Conservation (phyloP, 495 filamentous ascomycete genomes). For the Penicillium egyptiacum region DNA sequence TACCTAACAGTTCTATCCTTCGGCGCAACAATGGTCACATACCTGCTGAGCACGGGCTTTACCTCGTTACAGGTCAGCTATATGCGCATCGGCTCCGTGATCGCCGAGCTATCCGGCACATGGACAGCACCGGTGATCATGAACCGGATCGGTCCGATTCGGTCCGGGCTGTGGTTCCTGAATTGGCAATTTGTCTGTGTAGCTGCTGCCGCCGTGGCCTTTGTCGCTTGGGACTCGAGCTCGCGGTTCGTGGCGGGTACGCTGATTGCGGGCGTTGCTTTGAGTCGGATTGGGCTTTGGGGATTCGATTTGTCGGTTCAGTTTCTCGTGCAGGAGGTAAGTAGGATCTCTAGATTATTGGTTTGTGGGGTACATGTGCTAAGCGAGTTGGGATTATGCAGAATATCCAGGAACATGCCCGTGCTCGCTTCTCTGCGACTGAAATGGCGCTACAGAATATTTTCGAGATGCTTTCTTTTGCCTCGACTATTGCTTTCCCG, state of each 20-base stretch:
- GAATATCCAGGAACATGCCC: slow-evolving; percentile 48
- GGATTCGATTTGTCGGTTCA: slow-evolving; percentile 68
- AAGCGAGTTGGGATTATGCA: slow-evolving; percentile 10
- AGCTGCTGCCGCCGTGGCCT: slow-evolving; percentile 38
- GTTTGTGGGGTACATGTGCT: not conserved
- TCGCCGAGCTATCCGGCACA: not conserved
- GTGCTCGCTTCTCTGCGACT: slow-evolving; percentile 61
- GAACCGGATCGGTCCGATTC: not conserved
- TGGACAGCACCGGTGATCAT: not conserved
- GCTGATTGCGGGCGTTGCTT: slow-evolving; percentile 51
- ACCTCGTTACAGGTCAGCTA: not conserved
- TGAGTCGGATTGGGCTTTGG: slow-evolving; percentile 66
- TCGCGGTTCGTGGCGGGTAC: slow-evolving; percentile 40
- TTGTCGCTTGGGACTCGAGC: slow-evolving; percentile 38
- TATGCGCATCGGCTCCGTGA: not conserved
- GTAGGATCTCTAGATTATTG: slow-evolving; percentile 12
- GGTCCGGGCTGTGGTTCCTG: slow-evolving; percentile 47
- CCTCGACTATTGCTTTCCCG: slow-evolving; percentile 59
- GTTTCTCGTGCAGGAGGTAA: slow-evolving; percentile 63
- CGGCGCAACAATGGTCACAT: slow-evolving; percentile 59
- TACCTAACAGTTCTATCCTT: slow-evolving; percentile 63
- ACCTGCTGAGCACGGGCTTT: slow-evolving; percentile 43
- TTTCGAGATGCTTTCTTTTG: slow-evolving; percentile 65
- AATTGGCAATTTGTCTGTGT: slow-evolving; percentile 61
- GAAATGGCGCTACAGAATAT: slow-evolving; percentile 63